A percentile compares a stretch with the other conserved stretches of the same genome.
Evolutionary conservation across 176 grass and related monocot genomes (phyloP).

Genomic region (Puya raimondii): DNA sequence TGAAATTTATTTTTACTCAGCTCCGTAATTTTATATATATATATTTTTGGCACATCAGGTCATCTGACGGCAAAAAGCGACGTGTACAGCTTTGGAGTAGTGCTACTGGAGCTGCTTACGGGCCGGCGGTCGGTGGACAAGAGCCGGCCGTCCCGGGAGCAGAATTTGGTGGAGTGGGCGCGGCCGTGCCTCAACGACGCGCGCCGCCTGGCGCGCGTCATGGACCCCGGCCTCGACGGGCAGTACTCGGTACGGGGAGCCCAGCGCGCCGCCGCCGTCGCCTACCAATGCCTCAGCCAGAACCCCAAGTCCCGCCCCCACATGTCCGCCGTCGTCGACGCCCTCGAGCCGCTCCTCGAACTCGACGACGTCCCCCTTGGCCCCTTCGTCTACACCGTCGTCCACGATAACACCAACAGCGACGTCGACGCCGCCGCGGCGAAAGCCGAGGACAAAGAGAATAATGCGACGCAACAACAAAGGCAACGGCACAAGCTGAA

Average conservation of each 20-base stretch:
- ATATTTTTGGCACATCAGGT: conserved; percentile 16
- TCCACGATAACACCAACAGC: conserved; percentile 2
- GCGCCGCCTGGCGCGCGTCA: conserved; percentile 48
- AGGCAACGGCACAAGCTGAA: conserved; percentile 1
- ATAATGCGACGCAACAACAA: neutral
- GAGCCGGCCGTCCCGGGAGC: conserved; percentile 52
- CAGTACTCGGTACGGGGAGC: conserved; percentile 53
- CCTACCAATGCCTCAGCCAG: conserved; percentile 53
- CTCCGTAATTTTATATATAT: neutral
- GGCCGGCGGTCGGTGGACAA: conserved; percentile 62
- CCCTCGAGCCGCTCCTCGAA: conserved; percentile 57
- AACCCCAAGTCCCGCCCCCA: conserved; percentile 57
- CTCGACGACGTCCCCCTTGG: conserved; percentile 40
- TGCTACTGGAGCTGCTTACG: conserved; percentile 57
- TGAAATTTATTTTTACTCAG: no score
- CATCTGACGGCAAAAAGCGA: conserved; percentile 82
- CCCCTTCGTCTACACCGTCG: conserved; percentile 53
- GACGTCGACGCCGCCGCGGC: neutral
- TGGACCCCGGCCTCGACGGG: conserved; percentile 51
- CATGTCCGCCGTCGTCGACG: conserved; percentile 62
- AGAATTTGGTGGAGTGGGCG: conserved; percentile 71
- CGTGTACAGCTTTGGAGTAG: conserved; percentile 72
- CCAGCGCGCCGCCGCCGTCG: conserved; percentile 40
- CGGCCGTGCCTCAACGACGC: conserved; percentile 52
- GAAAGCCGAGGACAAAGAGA: conserved; percentile 8